Evolutionary conservation across 345 rosid species (phyloP).

Genomic region (Hypericum androsaemum): DNA sequence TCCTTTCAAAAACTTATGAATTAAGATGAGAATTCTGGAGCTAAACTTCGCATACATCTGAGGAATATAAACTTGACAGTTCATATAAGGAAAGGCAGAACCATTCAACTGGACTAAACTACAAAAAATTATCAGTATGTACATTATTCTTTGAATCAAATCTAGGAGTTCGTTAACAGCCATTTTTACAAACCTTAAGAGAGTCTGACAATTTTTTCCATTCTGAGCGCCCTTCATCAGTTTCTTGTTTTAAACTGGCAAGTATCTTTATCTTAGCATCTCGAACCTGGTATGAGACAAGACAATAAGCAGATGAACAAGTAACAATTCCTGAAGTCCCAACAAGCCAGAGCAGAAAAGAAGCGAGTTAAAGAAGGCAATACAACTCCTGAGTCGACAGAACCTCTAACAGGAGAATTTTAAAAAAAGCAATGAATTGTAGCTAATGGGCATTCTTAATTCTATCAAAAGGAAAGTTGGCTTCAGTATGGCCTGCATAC

Average conservation of each 20-base stretch:
- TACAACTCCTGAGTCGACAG: too few relatives aligned
- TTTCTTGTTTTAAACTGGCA: slow-evolving; percentile 61
- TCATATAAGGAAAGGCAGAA: too few relatives aligned
- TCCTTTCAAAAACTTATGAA: background rate
- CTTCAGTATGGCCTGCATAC: slow-evolving; percentile 20
- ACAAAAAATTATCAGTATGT: too few relatives aligned
- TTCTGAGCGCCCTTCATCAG: slow-evolving; percentile 66
- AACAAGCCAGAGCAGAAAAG: slow-evolving; percentile 6
- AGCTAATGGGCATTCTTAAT: too few relatives aligned
- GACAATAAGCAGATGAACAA: slow-evolving; percentile 9
- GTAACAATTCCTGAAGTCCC: background rate
- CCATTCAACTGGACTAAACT: too few relatives aligned
- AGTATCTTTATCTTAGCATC: slow-evolving; percentile 75
- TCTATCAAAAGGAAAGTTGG: too few relatives aligned
- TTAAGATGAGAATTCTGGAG: too few relatives aligned
- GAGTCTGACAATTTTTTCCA: slow-evolving; percentile 58
- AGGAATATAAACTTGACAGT: too few relatives aligned
- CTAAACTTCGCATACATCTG: too few relatives aligned
- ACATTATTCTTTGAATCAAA: too few relatives aligned
- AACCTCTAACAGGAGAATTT: too few relatives aligned
- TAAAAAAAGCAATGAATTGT: too few relatives aligned
- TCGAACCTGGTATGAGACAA: slow-evolving; percentile 48
- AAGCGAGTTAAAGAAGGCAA: slow-evolving; percentile 5
- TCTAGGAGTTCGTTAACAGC: background rate
- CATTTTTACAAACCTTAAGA: slow-evolving; percentile 45